Base-by-base conservation (phyloP, 805 yeast species). In the Yarrowia sp. region DNA sequence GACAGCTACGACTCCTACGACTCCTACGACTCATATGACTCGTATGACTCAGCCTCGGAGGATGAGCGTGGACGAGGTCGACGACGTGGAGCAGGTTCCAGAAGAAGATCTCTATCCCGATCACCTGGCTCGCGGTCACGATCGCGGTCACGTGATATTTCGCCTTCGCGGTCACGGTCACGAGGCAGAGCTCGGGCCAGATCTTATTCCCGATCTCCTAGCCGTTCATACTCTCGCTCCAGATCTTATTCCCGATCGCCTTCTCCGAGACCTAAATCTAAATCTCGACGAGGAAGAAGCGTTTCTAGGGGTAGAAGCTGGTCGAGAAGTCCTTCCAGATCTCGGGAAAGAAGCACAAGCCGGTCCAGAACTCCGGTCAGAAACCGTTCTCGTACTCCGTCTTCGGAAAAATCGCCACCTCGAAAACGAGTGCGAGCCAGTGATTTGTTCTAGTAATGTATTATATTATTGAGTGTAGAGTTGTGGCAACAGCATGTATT, bases 171-270 rank as follows among this genome's bases (percentile, higher is more conserved):
- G 9, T 40, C 55, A 36, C 35, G 26, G 2, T 48, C 53, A n/a
- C 43, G 53, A 9, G 40, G 22, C n/a, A 22, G 70, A 42, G 32
- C 71, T 9, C 45, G 70, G 11, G 70, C 74, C 3, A 45, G 74
- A 15, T 72, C 76, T 9, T 50, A 70, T 16, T 74, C 77, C 12
- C 40, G 38, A n/a, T 74, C 77, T n/a, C 35, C 7, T 22, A 7
- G 2, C 5, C 41, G 43, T 15, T 16, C 42, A 26, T 11, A 9
- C 8, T 58, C 68, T n/a, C 42, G 64, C 14, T 56, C 69, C 19
- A 11, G 68, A 22, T 55, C 69, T 32, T 43, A 49, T 35, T 72
- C 72, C 53, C 48, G 71, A 35, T 66, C 73, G 10, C 66, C 64
- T 36, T 69, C 71, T 56, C 69, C 72, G 40, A 38, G 69, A 40